These are phyloP conservation scores for Xanthoconium separans DNA, from an alignment of 1,284 basidiomycete species.

Conservation along the genomic window DNA sequence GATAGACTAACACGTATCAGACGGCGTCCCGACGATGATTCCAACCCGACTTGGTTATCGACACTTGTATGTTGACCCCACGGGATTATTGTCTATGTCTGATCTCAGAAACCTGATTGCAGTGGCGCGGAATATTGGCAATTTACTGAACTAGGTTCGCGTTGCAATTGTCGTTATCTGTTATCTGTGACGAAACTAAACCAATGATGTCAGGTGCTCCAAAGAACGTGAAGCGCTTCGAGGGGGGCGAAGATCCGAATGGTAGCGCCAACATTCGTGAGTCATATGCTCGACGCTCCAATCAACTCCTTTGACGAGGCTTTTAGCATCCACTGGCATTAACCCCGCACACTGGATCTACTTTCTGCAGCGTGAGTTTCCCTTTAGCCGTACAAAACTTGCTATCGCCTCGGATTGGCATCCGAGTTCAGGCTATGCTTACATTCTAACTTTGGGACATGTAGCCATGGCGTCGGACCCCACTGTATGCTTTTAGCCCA, in stretches of 20 bases:
- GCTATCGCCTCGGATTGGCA: background rate
- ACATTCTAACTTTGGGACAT: constrained; percentile 1
- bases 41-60: constrained; percentile 39
- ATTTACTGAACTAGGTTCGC: constrained; percentile 36
- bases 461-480: constrained; percentile 33
- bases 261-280: constrained; percentile 44
- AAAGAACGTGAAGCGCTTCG: constrained; percentile 37
- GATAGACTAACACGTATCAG: constrained; percentile 21
- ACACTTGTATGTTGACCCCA: constrained; percentile 39
- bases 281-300: constrained; percentile 7
- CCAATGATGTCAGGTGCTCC: constrained; percentile 24
- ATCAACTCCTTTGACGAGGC: background rate
- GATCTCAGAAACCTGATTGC: background rate
- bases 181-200: constrained; percentile 8
- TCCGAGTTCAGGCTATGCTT: constrained; percentile 1
- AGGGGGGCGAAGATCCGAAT: constrained; percentile 39
- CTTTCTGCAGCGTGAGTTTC: constrained; percentile 40
- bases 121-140: constrained; percentile 49
- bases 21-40: constrained; percentile 47
- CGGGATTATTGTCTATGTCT: background rate
- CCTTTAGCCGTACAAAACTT: background rate
- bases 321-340: constrained; percentile 40
- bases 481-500: constrained; percentile 29
- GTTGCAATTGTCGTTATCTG: background rate
- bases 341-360: constrained; percentile 42